Evolutionary conservation across 2,329 filamentous ascomycete species (phyloP).

Genomic region (Ophiostoma fasciatum): DNA sequence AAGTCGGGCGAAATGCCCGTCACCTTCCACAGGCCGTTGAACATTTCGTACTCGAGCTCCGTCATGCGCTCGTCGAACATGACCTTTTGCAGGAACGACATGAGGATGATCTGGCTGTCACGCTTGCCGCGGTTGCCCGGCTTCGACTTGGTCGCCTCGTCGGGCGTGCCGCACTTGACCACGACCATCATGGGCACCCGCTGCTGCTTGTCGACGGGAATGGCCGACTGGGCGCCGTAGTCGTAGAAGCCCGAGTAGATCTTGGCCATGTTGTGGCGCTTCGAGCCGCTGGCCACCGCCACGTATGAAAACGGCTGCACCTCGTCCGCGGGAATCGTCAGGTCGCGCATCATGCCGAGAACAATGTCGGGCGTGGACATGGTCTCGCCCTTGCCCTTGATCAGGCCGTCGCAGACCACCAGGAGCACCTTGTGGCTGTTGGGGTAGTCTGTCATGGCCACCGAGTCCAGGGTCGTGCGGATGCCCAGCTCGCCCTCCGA

Average conservation of each 20-base stretch:
- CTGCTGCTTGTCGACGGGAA: conserved; percentile 79
- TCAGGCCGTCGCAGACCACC: conserved; percentile 92
- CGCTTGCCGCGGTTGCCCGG: conserved; percentile 96
- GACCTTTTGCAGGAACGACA: conserved; percentile 99
- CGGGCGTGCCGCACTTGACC: conserved; percentile 88
- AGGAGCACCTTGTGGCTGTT: conserved; percentile 98
- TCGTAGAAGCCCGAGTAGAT: conserved; percentile 97
- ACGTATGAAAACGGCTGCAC: conserved; percentile 91
- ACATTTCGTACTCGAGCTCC: conserved; percentile 98
- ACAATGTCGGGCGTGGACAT: conserved; percentile 82
- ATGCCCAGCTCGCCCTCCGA: conserved; percentile 90
- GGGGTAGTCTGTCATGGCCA: conserved; percentile 94
- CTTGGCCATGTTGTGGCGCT: conserved; percentile 99
- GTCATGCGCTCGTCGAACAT: conserved; percentile 99
- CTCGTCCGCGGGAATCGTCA: conserved; percentile 62
- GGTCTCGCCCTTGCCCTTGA: conserved; percentile 85
- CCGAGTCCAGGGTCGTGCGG: conserved; percentile 85
- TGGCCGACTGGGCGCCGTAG: conserved; percentile 67
- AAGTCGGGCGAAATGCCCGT: conserved; percentile 97
- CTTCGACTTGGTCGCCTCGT: conserved; percentile 67
- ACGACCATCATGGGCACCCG: conserved; percentile 95
- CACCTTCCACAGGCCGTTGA: conserved; percentile 97
- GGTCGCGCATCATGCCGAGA: conserved; percentile 88
- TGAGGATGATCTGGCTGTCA: conserved; percentile 96
- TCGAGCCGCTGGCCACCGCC: conserved; percentile 85